Base-by-base conservation (phyloP, 192 early-diverging fungal species). In the Mortierella claussenii region DNA sequence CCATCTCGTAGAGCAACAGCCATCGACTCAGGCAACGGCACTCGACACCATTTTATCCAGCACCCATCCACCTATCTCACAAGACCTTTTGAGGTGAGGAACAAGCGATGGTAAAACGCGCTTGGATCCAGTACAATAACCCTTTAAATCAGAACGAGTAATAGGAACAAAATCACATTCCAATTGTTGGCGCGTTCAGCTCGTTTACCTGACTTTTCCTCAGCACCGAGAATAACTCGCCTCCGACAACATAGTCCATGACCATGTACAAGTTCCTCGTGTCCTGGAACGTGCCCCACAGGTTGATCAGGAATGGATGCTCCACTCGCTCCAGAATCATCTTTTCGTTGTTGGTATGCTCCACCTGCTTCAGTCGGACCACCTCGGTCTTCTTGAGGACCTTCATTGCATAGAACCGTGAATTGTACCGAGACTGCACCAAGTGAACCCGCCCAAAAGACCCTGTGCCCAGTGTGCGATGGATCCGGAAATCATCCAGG, bases 371-470 rank as follows among this genome's bases (percentile, higher is more conserved):
- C 69, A 95, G 85, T 36, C 91, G 87, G 47, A 98, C 92, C 9
- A 98, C 91, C 57, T 98, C 94, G 50, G 88, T 73, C 79, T 98
- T 98, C 57, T 91, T 90, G 54, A 98, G 83, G 12, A 96, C 96
- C 68, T 98, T 97, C 92, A 97, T 98, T 12, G 96, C 95, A 68
- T 95, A 96, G 81, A 92, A 95, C 60, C 89, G 85, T 26, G 87
- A 89, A 34, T 89, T 94, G 15, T 80, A 61, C 64, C 87, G 84
- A 27, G 91, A 87, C 60, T 89, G 88, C 26, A 94, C 94, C 45
- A 98, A 79, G 81, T 97, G 96, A 51, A 98, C 96, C 26, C 96
- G 89, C 26, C 96, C 96, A 86, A 98, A 97, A 7, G 93, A 95
- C 32, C 96, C 96, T 3, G 96, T 98, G 13, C 96, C 96, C 13